These are phyloP conservation scores for Dactylellina cionopaga DNA, from an alignment of 2,329 filamentous ascomycete genomes.

Conservation along the genomic window DNA sequence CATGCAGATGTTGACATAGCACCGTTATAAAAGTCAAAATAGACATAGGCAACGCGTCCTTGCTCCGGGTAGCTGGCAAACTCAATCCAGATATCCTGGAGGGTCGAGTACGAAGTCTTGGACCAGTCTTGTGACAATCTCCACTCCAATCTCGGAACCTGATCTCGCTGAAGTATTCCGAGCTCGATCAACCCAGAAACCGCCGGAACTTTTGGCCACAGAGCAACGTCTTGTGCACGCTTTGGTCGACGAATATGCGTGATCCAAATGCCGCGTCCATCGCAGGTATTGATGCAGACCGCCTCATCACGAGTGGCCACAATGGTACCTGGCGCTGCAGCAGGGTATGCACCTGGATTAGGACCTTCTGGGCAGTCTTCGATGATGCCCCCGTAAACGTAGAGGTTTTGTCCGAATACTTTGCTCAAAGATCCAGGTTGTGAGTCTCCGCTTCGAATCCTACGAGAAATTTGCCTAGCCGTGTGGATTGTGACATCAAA, in stretches of 20 bases:
- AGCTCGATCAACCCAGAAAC: slow-evolving; percentile 59
- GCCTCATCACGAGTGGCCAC: slow-evolving; percentile 60
- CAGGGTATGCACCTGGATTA: slow-evolving; percentile 47
- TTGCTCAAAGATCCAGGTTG: slow-evolving; percentile 62
- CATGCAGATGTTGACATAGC: slow-evolving; percentile 63
- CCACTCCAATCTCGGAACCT: slow-evolving; percentile 34
- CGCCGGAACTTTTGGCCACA: slow-evolving; percentile 63
- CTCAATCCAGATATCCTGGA: slow-evolving; percentile 62
- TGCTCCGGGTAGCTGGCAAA: slow-evolving; percentile 57
- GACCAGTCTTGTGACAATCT: slow-evolving; percentile 57
- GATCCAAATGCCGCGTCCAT: slow-evolving; percentile 62
- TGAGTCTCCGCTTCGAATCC: slow-evolving; percentile 62
- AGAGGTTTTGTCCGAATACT: slow-evolving; percentile 60
- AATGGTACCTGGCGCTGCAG: slow-evolving; percentile 56
- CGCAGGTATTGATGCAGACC: slow-evolving; percentile 61
- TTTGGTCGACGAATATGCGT: slow-evolving; percentile 62
- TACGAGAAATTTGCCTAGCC: slow-evolving; percentile 61
- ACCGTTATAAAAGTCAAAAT: slow-evolving; percentile 63
- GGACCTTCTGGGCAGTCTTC: slow-evolving; percentile 56
- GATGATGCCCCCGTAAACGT: slow-evolving; percentile 62
- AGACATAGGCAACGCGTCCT: slow-evolving; percentile 60
- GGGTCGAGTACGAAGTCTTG: slow-evolving; percentile 57
- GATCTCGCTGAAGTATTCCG: slow-evolving; percentile 57
- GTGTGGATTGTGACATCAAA: slow-evolving; percentile 60
- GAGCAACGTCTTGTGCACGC: slow-evolving; percentile 59